Percentiles rank a stretch among this genome's conserved stretches.
Conservation (phyloP, 768 basidiomycete genomes). For the Collybiopsis confluens region DNA sequence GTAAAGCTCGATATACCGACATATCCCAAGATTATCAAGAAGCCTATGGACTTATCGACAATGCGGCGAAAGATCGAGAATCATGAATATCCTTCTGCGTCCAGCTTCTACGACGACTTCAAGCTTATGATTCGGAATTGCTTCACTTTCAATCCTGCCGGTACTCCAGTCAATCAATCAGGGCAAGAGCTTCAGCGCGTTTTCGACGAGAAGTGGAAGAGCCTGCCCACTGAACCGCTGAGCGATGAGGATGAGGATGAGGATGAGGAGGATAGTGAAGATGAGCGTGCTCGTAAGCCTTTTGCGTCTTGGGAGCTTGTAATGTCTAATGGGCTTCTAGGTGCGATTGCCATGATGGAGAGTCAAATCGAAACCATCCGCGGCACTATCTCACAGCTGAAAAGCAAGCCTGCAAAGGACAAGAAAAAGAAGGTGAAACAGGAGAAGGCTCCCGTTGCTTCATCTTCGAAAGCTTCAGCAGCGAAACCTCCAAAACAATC, state of each 20-base stretch:
- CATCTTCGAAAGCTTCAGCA: slow-evolving; percentile 57
- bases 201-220: slow-evolving; percentile 92
- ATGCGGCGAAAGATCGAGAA: slow-evolving; percentile 83
- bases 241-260: slow-evolving; percentile 67
- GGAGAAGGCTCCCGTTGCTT: slow-evolving; percentile 45
- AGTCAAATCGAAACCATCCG: slow-evolving; percentile 76
- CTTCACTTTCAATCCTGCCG: slow-evolving; percentile 84
- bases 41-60: slow-evolving; percentile 92
- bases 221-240: slow-evolving; percentile 56
- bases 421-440: slow-evolving; percentile 76
- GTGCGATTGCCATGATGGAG: slow-evolving; percentile 74
- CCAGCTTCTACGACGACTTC: slow-evolving; percentile 86
- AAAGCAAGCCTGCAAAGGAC: slow-evolving; percentile 51
- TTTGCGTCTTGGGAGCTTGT: slow-evolving; percentile 7
- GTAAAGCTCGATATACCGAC: slow-evolving; percentile 73
- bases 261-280: slow-evolving; percentile 60
- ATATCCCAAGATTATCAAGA: slow-evolving; percentile 86
- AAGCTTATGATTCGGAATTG: slow-evolving; percentile 95
- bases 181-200: slow-evolving; percentile 81
- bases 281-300: slow-evolving; percentile 65
- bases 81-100: slow-evolving; percentile 70
- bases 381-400: slow-evolving; percentile 61
- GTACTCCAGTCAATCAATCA: slow-evolving; percentile 81
- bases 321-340: slow-evolving; percentile 33
- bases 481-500: slow-evolving; percentile 39